Percentiles rank a stretch among this genome's conserved stretches.
Evolutionary conservation across 495 filamentous ascomycete genomes (phyloP).

Genomic region (Pyrenopolyporus hunteri): DNA sequence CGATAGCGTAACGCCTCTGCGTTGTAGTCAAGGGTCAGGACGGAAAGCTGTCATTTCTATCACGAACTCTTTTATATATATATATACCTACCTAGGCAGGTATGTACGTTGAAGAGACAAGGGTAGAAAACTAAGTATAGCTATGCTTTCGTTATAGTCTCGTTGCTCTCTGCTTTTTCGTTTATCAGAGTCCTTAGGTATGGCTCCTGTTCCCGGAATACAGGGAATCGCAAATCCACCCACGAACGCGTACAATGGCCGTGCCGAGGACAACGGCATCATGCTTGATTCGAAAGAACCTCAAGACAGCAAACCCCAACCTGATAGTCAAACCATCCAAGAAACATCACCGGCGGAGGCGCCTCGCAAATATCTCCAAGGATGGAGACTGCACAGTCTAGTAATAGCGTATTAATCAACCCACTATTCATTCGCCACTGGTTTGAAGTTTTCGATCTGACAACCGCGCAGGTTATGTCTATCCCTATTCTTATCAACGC

Average conservation of each 20-base stretch:
- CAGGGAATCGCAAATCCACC: slow-evolving; percentile 1
- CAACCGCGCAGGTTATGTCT: slow-evolving; percentile 50
- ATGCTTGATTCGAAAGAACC: slow-evolving; percentile 17
- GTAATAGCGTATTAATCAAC: slow-evolving; percentile 43
- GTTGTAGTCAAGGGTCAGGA: no score
- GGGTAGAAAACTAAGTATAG: no score
- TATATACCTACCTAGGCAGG: background rate
- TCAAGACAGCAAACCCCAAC: slow-evolving; percentile 9
- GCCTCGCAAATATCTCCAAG: slow-evolving; percentile 44
- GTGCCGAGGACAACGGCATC: slow-evolving; percentile 12
- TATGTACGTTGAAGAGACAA: background rate
- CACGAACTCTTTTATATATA: background rate
- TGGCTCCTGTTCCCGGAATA: slow-evolving; percentile 9
- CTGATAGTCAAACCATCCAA: background rate
- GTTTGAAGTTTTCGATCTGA: background rate
- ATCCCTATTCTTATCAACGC: slow-evolving; percentile 56
- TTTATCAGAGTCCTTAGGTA: background rate
- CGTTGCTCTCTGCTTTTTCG: background rate
- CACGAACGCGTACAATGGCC: background rate
- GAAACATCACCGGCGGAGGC: background rate
- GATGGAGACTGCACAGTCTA: slow-evolving; percentile 54
- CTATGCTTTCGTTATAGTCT: slow-evolving; percentile 4
- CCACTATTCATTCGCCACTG: background rate
- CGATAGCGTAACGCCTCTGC: no score
- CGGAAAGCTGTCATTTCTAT: no score